These are phyloP conservation scores for Elasticomyces elasticus DNA, from an alignment of 495 filamentous ascomycete genomes.

Conservation along the genomic window DNA sequence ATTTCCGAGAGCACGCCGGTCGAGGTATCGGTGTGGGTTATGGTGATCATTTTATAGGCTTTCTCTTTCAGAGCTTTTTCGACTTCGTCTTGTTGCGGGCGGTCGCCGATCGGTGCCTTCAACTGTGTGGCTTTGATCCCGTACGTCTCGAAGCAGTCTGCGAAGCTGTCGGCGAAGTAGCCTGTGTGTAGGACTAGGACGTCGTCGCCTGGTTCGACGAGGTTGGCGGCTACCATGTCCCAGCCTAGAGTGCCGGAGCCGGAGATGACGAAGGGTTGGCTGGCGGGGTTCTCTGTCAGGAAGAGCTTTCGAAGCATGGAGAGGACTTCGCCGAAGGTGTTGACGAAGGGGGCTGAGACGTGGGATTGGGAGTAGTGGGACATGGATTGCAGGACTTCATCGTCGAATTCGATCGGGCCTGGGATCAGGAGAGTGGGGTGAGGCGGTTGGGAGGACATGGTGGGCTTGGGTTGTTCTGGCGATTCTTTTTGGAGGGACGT, in stretches of 20 bases:
- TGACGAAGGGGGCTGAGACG: conserved; percentile 77
- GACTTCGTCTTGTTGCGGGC: conserved; percentile 76
- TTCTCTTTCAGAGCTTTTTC: conserved; percentile 80
- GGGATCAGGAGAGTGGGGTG: conserved; percentile 86
- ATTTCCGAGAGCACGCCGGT: conserved; percentile 91
- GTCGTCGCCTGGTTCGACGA: conserved; percentile 78
- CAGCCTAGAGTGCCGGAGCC: conserved; percentile 94
- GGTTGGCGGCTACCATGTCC: conserved; percentile 88
- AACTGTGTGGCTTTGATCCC: conserved; percentile 81
- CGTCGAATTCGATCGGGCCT: conserved; percentile 96
- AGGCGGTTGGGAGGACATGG: conserved; percentile 67
- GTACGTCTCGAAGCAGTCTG: conserved; percentile 81
- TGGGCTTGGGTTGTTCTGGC: conserved; percentile 16
- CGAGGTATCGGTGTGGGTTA: conserved; percentile 95
- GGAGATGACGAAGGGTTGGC: conserved; percentile 86
- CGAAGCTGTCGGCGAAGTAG: conserved; percentile 95
- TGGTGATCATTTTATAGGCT: conserved; percentile 80
- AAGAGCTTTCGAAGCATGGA: conserved; percentile 85
- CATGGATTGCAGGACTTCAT: conserved; percentile 93
- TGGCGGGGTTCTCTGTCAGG: conserved; percentile 66
- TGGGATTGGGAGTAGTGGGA: conserved; percentile 93
- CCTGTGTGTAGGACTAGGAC: conserved; percentile 88
- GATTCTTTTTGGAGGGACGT: conserved; percentile 19
- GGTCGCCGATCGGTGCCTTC: conserved; percentile 77
- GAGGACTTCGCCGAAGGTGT: conserved; percentile 80